phyloP scores from a whole-genome alignment of 495 filamentous ascomycete species.

The Aspergillus homomorphus region DNA sequence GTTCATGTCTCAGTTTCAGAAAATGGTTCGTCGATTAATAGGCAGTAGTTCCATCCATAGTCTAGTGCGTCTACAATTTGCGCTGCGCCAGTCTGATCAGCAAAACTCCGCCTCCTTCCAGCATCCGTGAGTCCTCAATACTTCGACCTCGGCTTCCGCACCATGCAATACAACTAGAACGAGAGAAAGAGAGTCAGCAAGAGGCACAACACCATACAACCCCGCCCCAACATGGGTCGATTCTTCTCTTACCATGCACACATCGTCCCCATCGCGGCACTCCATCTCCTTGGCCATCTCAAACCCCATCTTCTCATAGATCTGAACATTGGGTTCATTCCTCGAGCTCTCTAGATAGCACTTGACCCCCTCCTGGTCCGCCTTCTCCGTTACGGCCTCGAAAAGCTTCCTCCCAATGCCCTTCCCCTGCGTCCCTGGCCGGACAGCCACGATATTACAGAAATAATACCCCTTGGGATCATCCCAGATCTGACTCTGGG shows the following conservation, averaged over 20 bases:
- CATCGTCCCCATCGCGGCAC: constrained; percentile 55
- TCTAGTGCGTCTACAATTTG: neutral
- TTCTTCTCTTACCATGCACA: constrained; percentile 33
- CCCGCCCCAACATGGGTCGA: neutral
- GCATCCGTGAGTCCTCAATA: constrained; percentile 1
- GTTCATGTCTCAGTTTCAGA: neutral
- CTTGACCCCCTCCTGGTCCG: constrained; percentile 55
- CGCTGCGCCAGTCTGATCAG: neutral
- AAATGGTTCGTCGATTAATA: neutral
- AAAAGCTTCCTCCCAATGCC: constrained; percentile 61
- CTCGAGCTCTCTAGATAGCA: constrained; percentile 66
- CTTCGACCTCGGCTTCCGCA: constrained; percentile 19
- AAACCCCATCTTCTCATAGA: constrained; percentile 68
- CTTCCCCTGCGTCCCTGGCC: constrained; percentile 54
- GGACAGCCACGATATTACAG: constrained; percentile 65
- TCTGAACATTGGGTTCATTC: constrained; percentile 59
- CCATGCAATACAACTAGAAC: constrained; percentile 25
- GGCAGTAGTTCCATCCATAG: neutral
- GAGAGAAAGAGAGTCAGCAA: constrained; percentile 11
- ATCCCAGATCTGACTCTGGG: constrained; percentile 39
- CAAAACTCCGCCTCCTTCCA: neutral
- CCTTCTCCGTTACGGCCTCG: constrained; percentile 52
- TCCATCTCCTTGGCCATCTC: constrained; percentile 57
- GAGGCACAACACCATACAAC: neutral
- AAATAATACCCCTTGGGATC: constrained; percentile 61